These are phyloP conservation scores for Trichoderma simmonsii DNA, from an alignment of 2,329 filamentous ascomycete genomes.

Conservation along the genomic window DNA sequence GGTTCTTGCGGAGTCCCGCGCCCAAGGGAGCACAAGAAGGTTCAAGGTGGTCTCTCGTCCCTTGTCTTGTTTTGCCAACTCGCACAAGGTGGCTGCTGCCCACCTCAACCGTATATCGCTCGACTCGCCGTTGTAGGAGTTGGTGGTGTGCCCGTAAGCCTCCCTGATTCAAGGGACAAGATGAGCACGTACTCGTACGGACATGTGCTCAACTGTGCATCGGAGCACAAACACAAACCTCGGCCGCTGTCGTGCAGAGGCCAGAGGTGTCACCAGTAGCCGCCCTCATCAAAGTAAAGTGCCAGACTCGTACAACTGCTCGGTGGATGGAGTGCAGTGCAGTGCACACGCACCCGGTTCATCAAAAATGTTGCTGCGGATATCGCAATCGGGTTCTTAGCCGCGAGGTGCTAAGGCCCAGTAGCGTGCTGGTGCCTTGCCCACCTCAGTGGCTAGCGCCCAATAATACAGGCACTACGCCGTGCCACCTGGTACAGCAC, in stretches of 20 bases:
- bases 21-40: neutral
- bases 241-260: neutral
- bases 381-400: constrained; percentile 13
- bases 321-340: neutral
- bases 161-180: neutral
- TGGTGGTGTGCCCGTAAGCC: neutral
- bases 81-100: neutral
- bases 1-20: neutral
- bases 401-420: constrained; percentile 8
- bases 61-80: neutral
- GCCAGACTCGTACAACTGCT: neutral
- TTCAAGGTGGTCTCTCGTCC: neutral
- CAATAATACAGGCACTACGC: neutral
- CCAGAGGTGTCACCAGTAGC: neutral
- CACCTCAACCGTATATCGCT: neutral
- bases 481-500: neutral
- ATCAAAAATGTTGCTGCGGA: neutral
- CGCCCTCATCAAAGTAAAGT: neutral
- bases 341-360: neutral
- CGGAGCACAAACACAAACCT: neutral
- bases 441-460: neutral
- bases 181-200: neutral
- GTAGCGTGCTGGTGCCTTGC: neutral
- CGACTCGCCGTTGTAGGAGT: neutral
- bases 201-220: neutral